Base-by-base conservation (phyloP, 768 basidiomycete species). In the Sistotremastrum niveocremeum region DNA sequence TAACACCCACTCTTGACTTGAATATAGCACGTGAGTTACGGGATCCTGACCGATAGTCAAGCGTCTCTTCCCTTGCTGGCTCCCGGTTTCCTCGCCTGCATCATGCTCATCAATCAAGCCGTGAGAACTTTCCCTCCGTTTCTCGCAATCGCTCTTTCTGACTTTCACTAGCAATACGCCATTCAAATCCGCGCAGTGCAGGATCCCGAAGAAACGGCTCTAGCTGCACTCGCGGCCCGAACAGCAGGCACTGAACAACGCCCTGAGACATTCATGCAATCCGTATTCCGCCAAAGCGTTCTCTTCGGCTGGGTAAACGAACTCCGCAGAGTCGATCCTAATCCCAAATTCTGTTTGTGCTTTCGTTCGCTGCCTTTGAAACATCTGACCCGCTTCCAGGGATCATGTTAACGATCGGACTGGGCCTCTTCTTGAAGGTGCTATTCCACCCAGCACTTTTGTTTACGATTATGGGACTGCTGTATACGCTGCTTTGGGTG, bases 401-500 rank as follows among this genome's bases (percentile, higher is more conserved):
- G 79, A 59, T 84, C 33, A 66, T 74, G 6, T 62, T 85, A 51
- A 76, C 81, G 50, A 57, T 87, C 39, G 79, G 79, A 46, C 61
- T 90, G 47, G 75, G 81, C 8, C 62, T 84, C 47, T 71, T 90
- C 46, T 75, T 89, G 52, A 78, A 84, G 34, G 71, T 89, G 42
- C 77, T 87, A 44, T 54, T 84, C 54, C 76, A 77, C 20, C 75
- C 82, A 2, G 71, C 73, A 0, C 65, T 86, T 39, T 73, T 80
- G 6, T 67, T 85, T 53, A 51, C 81, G 11, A 77, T 84, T 51
- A 71, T 91, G 34, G 73, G 68, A 7, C 58, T 67, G 30, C 72
- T 86, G 46, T 89, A 93, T 60, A 81, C 81, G 5, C 71, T 71
- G 49, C 79, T 91, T 55, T 95, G 90, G 90, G 53, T 82, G 4